Conservation (phyloP, 176 grass and related monocot species). For the Hyparrhenia diplandra region DNA sequence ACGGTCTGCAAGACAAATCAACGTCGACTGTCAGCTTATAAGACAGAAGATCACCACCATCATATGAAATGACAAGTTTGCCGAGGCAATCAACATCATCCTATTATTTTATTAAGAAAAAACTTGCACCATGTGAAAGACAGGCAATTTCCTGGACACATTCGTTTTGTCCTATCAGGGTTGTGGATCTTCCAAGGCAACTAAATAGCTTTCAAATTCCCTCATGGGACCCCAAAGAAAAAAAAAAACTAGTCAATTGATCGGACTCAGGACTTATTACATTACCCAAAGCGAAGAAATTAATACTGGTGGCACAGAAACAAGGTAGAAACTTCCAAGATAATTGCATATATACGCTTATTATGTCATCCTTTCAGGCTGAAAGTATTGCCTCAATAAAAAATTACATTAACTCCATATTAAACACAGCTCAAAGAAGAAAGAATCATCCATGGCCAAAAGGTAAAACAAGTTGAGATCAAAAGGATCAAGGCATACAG, state of each 20-base stretch:
- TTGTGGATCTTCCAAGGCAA: neutral
- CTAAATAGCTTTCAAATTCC: neutral
- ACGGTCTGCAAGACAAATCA: conserved; percentile 47
- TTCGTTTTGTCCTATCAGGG: neutral
- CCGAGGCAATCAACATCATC: neutral
- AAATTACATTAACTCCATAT: neutral
- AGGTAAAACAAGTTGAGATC: neutral
- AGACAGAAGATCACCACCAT: neutral
- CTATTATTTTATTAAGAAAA: neutral
- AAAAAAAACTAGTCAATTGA: neutral
- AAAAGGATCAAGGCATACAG: neutral
- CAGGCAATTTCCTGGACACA: neutral
- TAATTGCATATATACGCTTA: too few species aligned
- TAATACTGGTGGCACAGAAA: neutral
- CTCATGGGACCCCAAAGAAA: neutral
- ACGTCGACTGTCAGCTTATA: neutral
- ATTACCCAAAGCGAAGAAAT: neutral
- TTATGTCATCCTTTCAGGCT: neutral
- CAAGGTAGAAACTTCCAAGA: neutral
- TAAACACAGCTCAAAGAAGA: neutral
- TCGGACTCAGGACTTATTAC: neutral
- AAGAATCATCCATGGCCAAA: neutral
- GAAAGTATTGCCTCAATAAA: neutral
- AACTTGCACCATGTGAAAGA: neutral
- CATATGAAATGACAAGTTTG: conserved; percentile 23